These are phyloP conservation scores for Tricholoma saponaceum DNA, from an alignment of 768 basidiomycete species.

Conservation along the genomic window DNA sequence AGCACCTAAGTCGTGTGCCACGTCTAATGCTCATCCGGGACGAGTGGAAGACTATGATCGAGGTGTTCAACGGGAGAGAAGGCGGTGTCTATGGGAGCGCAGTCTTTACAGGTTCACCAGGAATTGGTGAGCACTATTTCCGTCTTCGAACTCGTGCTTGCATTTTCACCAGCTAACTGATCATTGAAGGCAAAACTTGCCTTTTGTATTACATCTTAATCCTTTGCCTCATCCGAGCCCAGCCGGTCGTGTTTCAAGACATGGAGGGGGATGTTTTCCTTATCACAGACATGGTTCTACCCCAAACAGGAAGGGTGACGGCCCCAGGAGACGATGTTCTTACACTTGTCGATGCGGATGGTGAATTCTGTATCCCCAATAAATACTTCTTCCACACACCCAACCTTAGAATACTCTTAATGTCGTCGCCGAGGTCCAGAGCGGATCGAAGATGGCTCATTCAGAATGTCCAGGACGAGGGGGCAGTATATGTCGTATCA, in stretches of 20 bases:
- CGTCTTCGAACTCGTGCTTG: background rate
- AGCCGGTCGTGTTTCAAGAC: background rate
- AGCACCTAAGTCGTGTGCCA: background rate
- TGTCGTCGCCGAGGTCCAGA: background rate
- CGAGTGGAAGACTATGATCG: background rate
- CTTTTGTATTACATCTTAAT: background rate
- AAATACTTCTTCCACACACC: background rate
- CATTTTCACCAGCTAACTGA: too few relatives aligned
- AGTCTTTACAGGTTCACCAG: background rate
- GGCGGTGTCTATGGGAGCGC: background rate
- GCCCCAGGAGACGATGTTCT: background rate
- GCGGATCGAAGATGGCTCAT: background rate
- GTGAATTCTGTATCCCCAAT: background rate
- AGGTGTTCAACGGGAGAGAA: background rate
- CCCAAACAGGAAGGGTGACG: background rate
- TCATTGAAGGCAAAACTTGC: too few relatives aligned
- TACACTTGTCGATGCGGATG: too few relatives aligned
- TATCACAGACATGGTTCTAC: background rate
- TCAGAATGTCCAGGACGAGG: background rate
- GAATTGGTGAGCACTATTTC: background rate
- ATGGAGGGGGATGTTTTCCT: background rate
- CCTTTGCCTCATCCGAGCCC: background rate
- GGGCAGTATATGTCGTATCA: background rate
- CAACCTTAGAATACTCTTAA: background rate
- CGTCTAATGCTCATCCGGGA: background rate